Evolutionary conservation across 345 rosid genomes (phyloP), one percentile per base, ranked within the genome.

Genomic region (Noccaea caerulescens): DNA sequence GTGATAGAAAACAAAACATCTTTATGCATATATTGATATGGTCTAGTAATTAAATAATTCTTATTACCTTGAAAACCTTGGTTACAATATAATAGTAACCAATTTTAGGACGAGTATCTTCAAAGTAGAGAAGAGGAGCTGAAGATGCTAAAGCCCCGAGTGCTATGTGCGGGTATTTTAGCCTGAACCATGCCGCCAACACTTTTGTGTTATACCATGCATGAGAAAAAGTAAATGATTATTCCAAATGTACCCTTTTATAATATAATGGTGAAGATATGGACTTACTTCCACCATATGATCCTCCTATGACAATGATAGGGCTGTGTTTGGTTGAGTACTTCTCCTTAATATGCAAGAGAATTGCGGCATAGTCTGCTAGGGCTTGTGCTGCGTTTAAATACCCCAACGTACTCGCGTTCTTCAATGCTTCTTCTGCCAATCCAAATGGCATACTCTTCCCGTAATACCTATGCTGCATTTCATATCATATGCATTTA

Each of bases 251-350:
- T 25, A 25, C 2, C 27, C 27, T 25, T 25, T 25, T 25, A 25
- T 2, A 25, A 25, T 18, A 32, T 11, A 10, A 44, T 39, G 13
- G 18, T 45, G 59, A 32, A 33, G 4, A 43, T 51, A 42, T 52
- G 11, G 60, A 41, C 80, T 70, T 86, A 88, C 95, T 88, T 86
- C 95, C 95, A 7, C 92, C 88, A 2, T 87, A 89, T 7, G 92
- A 89, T 76, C 88, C 96, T 68, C 92, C 92, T 1, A 81, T 10
- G 38, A 87, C 92, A 23, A 89, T 84, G 8, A 85, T 85, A 6
- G 90, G 96, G 58, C 84, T 81, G 64, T 72, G 58, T 18, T 58
- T 34, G 23, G 90, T 83, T 5, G 63, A 7, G 12, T 75, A 51
- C 8, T 42, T 63, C 47, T 80, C 60, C 79, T 85, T 89, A 37